Evolutionary conservation across 371 early-diverging fungal species (phyloP).

Genomic region (Syncephalastrum racemosum): DNA sequence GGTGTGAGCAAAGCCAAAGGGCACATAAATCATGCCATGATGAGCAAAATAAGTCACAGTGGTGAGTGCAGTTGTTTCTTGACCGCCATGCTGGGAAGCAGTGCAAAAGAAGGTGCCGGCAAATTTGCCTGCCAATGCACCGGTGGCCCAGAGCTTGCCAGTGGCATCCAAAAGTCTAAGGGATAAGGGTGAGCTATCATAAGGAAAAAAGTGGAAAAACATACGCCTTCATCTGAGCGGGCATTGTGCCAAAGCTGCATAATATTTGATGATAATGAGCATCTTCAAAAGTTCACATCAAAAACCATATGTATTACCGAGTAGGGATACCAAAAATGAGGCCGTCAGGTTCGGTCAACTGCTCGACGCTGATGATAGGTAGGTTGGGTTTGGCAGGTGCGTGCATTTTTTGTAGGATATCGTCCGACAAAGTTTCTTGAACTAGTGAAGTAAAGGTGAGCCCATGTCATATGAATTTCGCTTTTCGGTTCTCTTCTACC

Average conservation of each 20-base stretch:
- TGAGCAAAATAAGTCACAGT: constrained; percentile 75
- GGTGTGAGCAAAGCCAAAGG: constrained; percentile 63
- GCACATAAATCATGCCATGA: constrained; percentile 82
- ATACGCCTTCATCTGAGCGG: constrained; percentile 76
- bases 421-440: constrained; percentile 65
- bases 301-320: constrained; percentile 6
- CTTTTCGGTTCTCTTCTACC: constrained; percentile 19
- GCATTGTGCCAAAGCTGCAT: constrained; percentile 54
- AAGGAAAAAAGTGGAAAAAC: not conserved
- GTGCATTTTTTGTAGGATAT: constrained; percentile 72
- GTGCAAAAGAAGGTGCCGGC: constrained; percentile 78
- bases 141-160: constrained; percentile 70
- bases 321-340: constrained; percentile 81
- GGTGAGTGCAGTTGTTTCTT: constrained; percentile 75
- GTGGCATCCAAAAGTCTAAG: constrained; percentile 58
- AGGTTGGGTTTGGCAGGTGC: constrained; percentile 62
- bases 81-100: constrained; percentile 75
- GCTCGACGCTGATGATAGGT: constrained; percentile 60
- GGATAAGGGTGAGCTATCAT: not conserved
- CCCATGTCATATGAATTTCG: not conserved
- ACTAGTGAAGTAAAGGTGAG: not conserved
- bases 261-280: too few relatives aligned
- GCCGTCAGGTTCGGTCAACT: constrained; percentile 74
- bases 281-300: not conserved
- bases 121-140: constrained; percentile 68